phyloP scores from a whole-genome alignment of 192 early-diverging fungal species.

The Neocallimastix lanati region DNA sequence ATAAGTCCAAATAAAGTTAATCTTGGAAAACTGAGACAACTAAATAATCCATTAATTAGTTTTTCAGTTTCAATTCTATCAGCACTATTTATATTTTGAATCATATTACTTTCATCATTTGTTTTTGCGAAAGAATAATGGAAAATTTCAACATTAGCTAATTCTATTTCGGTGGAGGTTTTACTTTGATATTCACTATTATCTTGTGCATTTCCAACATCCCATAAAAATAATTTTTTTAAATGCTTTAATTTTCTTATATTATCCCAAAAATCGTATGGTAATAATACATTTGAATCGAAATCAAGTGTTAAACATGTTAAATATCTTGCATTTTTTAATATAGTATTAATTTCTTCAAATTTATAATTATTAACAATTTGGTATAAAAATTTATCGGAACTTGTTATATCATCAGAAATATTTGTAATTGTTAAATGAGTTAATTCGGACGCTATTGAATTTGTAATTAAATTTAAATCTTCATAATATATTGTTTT shows the following conservation, averaged over 20 bases:
- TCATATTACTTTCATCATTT: background rate
- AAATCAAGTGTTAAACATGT: background rate
- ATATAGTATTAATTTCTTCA: background rate
- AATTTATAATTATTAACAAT: background rate
- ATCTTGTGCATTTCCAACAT: background rate
- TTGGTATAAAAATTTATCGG: background rate
- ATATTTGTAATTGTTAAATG: background rate
- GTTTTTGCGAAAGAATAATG: background rate
- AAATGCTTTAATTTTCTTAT: background rate
- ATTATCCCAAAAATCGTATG: background rate
- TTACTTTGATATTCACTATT: background rate
- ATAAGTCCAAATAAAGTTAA: background rate
- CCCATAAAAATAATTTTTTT: background rate
- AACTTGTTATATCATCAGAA: background rate
- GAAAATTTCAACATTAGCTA: background rate
- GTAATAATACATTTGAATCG: background rate
- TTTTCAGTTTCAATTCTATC: background rate
- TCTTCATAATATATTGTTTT: background rate
- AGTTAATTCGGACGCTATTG: background rate
- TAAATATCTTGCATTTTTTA: background rate
- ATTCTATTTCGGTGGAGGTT: background rate
- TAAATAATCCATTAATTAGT: background rate
- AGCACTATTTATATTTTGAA: background rate
- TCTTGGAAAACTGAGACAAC: background rate
- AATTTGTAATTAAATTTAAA: background rate